A percentile compares a stretch with the other conserved stretches of the same genome.
Evolutionary conservation across 148 eudicot genomes (phyloP).

Genomic region (Limonium bicolor): DNA sequence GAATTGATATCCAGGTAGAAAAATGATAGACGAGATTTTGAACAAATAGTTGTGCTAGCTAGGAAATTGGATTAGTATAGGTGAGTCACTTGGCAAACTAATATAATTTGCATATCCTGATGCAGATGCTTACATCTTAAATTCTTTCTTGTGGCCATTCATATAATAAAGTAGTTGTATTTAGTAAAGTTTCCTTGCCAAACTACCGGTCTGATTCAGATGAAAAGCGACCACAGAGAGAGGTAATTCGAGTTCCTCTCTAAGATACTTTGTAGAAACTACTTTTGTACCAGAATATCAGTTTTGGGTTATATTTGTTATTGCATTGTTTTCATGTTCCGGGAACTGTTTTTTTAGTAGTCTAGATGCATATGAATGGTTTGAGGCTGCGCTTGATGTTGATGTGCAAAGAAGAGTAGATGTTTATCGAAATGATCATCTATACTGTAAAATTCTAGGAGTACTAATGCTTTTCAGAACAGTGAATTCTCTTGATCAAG

Average conservation of each 20-base stretch:
- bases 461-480: conserved; percentile 20
- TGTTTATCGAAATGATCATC: conserved; percentile 39
- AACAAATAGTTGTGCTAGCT: conserved; percentile 73
- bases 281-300: too few species aligned
- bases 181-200: conserved; percentile 86
- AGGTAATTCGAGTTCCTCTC: conserved; percentile 37
- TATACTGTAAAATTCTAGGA: conserved; percentile 44
- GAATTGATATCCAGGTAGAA: conserved; percentile 89
- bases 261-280: too few species aligned
- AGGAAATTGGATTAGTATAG: conserved; percentile 77
- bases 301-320: too few species aligned
- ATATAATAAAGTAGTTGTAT: conserved; percentile 70
- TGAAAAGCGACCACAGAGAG: conserved; percentile 94
- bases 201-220: conserved; percentile 95
- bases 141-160: conserved; percentile 86
- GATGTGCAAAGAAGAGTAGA: conserved; percentile 64
- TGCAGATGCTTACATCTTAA: too few species aligned
- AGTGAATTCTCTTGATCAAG: conserved; percentile 50
- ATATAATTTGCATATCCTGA: too few species aligned
- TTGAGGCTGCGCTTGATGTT: conserved; percentile 60
- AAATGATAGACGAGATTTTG: conserved; percentile 80
- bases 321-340: too few species aligned
- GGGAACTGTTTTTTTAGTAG: too few species aligned
- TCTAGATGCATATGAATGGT: too few species aligned
- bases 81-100: too few species aligned